Evolutionary conservation across 176 grass and related monocot species (phyloP), one percentile per base, ranked within the genome.

Genomic region (Oryza rufipogon): DNA sequence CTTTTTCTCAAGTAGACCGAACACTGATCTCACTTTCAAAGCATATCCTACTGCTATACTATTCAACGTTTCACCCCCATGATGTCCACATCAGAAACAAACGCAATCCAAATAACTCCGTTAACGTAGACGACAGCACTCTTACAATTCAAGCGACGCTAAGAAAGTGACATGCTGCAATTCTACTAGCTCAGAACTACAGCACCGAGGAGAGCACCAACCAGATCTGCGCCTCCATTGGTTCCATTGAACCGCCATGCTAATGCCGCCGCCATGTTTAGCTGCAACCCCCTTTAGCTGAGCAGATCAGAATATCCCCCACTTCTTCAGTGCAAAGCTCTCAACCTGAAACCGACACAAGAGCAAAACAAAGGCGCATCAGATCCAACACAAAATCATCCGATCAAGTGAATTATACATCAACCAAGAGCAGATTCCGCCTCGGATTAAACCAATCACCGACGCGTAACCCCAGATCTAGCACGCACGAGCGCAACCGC

Each of bases 181-280:
- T 38, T 46, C 4, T 15, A 80, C 19, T 45, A 91, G 77, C 49
- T 79, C 36, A 70, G 47, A 82, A 80, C 54, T 54, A 89, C 54
- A 69, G 7, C 70, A 71, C 38, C 16, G 3, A 52, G 32, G 12
- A 82, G 33, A 48, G 42, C 63, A 86, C 90, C 22, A 86, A 98
- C 96, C 96, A 98, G 91, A 98, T 98, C 96, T 87, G 87, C 54
- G 9, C 83, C 71, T 52, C 95, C 92, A 49, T 95, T 98, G 42
- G 85, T 84, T 39, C 93, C 93, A 49, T 87, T 98, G 75, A 90
- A 92, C 85, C 93, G 82, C 96, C 96, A 98, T 75, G 93, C 84
- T 75, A 98, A 45, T 76, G 96, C 23, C 10, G 97, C 83, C 47
- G 96, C 89, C 96, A 98, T 93, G 15, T 83, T 86, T 68, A 86